These are phyloP conservation scores for Aspergillus fijiensis DNA, from an alignment of 2,329 filamentous ascomycete genomes.

Conservation along the genomic window DNA sequence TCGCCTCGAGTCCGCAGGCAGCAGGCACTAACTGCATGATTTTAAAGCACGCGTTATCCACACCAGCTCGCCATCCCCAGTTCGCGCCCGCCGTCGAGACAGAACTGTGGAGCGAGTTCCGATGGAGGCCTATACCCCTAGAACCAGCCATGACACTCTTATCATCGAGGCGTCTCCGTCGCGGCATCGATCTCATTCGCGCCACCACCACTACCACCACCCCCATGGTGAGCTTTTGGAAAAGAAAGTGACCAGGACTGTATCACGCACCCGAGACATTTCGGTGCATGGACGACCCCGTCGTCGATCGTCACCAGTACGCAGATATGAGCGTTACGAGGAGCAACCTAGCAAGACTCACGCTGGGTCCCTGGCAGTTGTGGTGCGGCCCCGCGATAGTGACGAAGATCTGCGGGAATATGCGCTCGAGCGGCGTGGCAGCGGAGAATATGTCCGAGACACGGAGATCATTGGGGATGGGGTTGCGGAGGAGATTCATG, in stretches of 20 bases:
- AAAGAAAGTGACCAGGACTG: slow-evolving; percentile 24
- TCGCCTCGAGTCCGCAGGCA: not conserved
- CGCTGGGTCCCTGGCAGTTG: slow-evolving; percentile 51
- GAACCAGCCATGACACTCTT: slow-evolving; percentile 30
- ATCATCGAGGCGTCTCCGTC: slow-evolving; percentile 35
- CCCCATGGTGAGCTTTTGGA: slow-evolving; percentile 28
- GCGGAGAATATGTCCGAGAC: slow-evolving; percentile 34
- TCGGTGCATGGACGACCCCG: slow-evolving; percentile 36
- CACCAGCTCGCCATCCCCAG: slow-evolving; percentile 24
- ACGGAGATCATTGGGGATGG: slow-evolving; percentile 38
- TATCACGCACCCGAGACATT: slow-evolving; percentile 37
- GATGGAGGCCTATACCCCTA: slow-evolving; percentile 28
- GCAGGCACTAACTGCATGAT: slow-evolving; percentile 2
- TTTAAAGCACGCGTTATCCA: slow-evolving; percentile 25
- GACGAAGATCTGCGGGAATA: slow-evolving; percentile 70
- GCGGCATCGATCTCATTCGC: slow-evolving; percentile 27
- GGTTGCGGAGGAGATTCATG: slow-evolving; percentile 52
- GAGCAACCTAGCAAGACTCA: slow-evolving; percentile 42
- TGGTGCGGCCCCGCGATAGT: slow-evolving; percentile 48
- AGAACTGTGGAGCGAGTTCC: slow-evolving; percentile 29
- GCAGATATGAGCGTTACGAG: slow-evolving; percentile 32
- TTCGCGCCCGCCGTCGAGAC: slow-evolving; percentile 22
- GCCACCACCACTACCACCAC: slow-evolving; percentile 20
- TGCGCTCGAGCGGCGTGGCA: slow-evolving; percentile 59
- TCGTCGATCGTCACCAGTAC: slow-evolving; percentile 38